Conservation (phyloP, 371 early-diverging fungal genomes). For the Dipsacomyces acuminosporus region DNA sequence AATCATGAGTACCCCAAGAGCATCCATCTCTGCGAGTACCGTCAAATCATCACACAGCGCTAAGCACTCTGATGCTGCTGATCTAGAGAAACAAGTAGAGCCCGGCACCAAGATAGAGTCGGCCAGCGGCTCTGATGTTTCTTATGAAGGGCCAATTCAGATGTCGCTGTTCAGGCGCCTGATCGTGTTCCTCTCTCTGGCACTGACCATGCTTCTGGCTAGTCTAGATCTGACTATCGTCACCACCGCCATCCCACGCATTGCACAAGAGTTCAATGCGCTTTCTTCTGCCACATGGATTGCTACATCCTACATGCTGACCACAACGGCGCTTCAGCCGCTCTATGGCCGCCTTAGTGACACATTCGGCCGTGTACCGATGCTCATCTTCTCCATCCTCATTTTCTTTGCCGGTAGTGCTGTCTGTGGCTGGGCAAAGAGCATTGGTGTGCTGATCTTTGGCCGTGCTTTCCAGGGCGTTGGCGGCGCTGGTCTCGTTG, state of each 20-base stretch:
- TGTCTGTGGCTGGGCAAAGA: constrained; percentile 53
- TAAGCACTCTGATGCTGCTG: background rate
- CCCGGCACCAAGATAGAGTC: background rate
- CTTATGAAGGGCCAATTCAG: background rate
- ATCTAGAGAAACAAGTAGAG: background rate
- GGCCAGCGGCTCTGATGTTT: background rate
- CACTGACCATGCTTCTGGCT: constrained; percentile 32
- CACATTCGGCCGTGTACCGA: constrained; percentile 64
- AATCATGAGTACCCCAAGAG: too few species aligned
- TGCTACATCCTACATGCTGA: constrained; percentile 68
- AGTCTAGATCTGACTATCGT: constrained; percentile 37
- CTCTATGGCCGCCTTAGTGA: constrained; percentile 63
- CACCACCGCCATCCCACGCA: constrained; percentile 35
- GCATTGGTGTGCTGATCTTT: constrained; percentile 65
- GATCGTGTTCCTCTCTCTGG: constrained; percentile 22
- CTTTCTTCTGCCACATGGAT: constrained; percentile 66
- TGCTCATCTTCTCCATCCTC: constrained; percentile 48
- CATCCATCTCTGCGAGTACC: too few species aligned
- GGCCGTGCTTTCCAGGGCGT: constrained; percentile 71
- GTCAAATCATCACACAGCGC: too few species aligned
- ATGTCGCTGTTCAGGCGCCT: constrained; percentile 16
- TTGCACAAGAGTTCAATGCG: constrained; percentile 58
- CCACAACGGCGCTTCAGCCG: constrained; percentile 71
- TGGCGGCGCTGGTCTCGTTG: constrained; percentile 78
- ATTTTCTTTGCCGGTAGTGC: constrained; percentile 54